Evolutionary conservation across 2,329 filamentous ascomycete species (phyloP).

Genomic region (Colletotrichum lini): DNA sequence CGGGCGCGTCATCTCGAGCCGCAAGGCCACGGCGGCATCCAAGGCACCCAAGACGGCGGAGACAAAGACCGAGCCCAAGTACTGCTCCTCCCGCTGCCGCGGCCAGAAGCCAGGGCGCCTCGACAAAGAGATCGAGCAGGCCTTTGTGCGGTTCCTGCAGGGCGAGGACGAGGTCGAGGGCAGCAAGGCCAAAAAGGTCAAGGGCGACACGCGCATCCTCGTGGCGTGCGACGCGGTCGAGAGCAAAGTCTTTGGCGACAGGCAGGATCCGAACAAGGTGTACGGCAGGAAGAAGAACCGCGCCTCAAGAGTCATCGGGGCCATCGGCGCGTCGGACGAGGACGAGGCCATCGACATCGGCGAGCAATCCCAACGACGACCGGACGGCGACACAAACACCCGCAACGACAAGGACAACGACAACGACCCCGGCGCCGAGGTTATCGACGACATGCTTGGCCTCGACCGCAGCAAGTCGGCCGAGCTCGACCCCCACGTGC

Average conservation of each 20-base stretch:
- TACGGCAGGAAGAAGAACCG: constrained; percentile 60
- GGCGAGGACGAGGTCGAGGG: constrained; percentile 40
- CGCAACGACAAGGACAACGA: constrained; percentile 54
- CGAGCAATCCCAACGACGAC: constrained; percentile 46
- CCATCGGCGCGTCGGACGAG: constrained; percentile 44
- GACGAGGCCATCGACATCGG: constrained; percentile 47
- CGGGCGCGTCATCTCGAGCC: constrained; percentile 66
- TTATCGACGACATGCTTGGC: constrained; percentile 34
- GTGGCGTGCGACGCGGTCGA: constrained; percentile 67
- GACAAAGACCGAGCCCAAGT: constrained; percentile 56
- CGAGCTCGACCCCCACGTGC: constrained; percentile 59
- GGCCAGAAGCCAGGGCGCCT: constrained; percentile 63
- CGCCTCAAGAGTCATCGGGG: constrained; percentile 54
- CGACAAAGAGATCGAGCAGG: constrained; percentile 67
- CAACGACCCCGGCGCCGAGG: constrained; percentile 28
- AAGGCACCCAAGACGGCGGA: constrained; percentile 46
- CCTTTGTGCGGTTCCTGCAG: constrained; percentile 58
- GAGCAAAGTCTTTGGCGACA: constrained; percentile 52
- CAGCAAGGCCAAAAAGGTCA: constrained; percentile 50
- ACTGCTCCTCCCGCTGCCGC: constrained; percentile 70
- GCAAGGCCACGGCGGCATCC: constrained; percentile 48
- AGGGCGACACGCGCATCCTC: constrained; percentile 66
- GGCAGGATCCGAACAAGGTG: constrained; percentile 51
- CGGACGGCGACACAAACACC: no score
- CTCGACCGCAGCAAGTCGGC: constrained; percentile 44